Base-by-base conservation (phyloP, 805 yeast species). In the Limtongia smithiae region DNA sequence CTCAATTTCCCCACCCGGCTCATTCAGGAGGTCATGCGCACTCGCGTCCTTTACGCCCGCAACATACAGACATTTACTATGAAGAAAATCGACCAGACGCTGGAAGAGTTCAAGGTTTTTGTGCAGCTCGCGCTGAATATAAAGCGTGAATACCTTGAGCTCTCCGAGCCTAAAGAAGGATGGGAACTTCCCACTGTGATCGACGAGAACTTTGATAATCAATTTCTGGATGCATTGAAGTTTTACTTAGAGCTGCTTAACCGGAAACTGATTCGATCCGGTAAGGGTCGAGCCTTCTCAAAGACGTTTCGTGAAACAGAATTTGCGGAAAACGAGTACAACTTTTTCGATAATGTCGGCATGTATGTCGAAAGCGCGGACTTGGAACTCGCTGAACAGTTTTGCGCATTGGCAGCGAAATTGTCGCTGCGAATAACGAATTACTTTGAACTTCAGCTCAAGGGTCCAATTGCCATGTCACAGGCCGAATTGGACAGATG, bases 61-160 rank as follows among this genome's bases (percentile, higher is more conserved):
- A 84, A 83, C 61, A 68, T 91, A 41, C 79, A 77, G 44, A 85
- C 83, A 60, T 96, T 96, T 1, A 89, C 97, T 0, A 79, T 90
- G 81, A 85, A 88, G 89, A 86, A 88, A 82, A 86, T 93, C 59
- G 98, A 93, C 66, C 96, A 91, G 68, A 83, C 88, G 77, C 78
- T 91, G 53, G 89, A 80, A 39, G 95, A 88, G 64, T 84, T 91
- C 64, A 82, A 82, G 58, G 76, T 82, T 1, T 88, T 87, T 63
- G 78, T 91, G 48, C 76, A 78, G 41, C 71, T 89, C 30, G 90
- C 95, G 0, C 73, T 87, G 15, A 84, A 80, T 56, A 78, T 89
- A 43, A 82, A 88, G 63, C 79, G 78, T 49, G 80, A 87, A 0
- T 76, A 83, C 40, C 68, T 74, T 24, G 82, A 78, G 41, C 83